Percentiles rank a stretch among this genome's conserved stretches.
Conservation (phyloP, 306 rosid species). For the Coriaria nepalensis region DNA sequence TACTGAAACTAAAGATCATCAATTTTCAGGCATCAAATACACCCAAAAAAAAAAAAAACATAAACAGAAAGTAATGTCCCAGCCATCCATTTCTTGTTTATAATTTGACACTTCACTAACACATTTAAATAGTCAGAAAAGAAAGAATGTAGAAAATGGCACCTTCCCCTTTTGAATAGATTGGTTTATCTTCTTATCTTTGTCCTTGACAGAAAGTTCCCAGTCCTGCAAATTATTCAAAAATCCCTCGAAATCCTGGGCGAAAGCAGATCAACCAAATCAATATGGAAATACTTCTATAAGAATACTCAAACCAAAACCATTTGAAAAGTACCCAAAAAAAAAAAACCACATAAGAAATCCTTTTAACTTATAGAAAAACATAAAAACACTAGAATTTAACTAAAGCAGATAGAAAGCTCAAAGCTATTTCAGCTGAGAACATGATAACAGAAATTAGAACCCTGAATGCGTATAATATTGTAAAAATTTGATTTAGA, state of each 20-base stretch:
- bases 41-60: no score
- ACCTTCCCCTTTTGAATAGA: conserved; percentile 28
- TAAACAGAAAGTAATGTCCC: background rate
- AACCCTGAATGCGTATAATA: background rate
- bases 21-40: no score
- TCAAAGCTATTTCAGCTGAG: no score
- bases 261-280: conserved; percentile 8
- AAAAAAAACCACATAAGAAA: no score
- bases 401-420: no score
- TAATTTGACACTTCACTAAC: background rate
- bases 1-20: no score
- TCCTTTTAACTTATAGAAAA: no score
- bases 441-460: no score
- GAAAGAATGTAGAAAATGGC: conserved; percentile 23
- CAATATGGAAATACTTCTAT: conserved; percentile 5
- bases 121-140: background rate
- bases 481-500: background rate
- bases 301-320: conserved; percentile 4
- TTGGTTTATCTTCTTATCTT: conserved; percentile 31
- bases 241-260: conserved; percentile 91
- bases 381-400: no score
- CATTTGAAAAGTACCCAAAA: background rate
- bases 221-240: conserved; percentile 91
- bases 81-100: background rate
- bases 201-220: conserved; percentile 69